phyloP scores from a whole-genome alignment of 2,329 filamentous ascomycete species.

The Bipolaris sorokiniana region DNA sequence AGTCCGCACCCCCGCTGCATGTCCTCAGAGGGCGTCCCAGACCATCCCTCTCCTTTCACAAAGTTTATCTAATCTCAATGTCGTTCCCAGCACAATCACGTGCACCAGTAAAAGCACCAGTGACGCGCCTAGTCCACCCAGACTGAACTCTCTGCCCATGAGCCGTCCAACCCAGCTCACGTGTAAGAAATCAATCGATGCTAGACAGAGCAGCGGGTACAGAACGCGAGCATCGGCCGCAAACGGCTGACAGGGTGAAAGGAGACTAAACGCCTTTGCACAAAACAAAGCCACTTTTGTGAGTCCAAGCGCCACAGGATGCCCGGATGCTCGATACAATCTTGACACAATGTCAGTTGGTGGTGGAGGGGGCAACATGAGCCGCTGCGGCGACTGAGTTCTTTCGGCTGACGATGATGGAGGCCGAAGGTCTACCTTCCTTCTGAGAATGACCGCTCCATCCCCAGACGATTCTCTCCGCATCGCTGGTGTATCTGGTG shows the following conservation, averaged over 20 bases:
- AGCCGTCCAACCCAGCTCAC: constrained; percentile 28
- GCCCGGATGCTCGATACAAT: constrained; percentile 25
- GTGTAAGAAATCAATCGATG: constrained; percentile 65
- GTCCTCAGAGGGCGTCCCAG: constrained; percentile 23
- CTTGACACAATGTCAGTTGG: constrained; percentile 9
- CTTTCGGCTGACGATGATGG: constrained; percentile 25
- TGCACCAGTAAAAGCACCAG: constrained; percentile 56
- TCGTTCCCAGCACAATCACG: constrained; percentile 51
- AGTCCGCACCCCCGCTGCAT: background rate
- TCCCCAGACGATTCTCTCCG: constrained; percentile 34
- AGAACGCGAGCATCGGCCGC: constrained; percentile 68
- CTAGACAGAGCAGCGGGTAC: constrained; percentile 71
- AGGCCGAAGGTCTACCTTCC: constrained; percentile 37
- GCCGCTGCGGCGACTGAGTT: constrained; percentile 30
- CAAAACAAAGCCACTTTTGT: constrained; percentile 69
- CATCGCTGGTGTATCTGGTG: constrained; percentile 26
- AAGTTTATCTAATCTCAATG: constrained; percentile 37
- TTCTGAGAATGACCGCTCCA: constrained; percentile 38
- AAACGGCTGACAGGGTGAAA: constrained; percentile 73
- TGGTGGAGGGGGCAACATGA: constrained; percentile 47
- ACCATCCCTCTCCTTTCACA: constrained; percentile 40
- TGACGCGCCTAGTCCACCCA: constrained; percentile 50
- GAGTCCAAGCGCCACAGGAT: constrained; percentile 41
- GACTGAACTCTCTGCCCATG: constrained; percentile 24
- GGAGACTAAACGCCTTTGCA: constrained; percentile 69